Conservation (phyloP, 768 basidiomycete species). For the Rhodotorula babjevae region DNA sequence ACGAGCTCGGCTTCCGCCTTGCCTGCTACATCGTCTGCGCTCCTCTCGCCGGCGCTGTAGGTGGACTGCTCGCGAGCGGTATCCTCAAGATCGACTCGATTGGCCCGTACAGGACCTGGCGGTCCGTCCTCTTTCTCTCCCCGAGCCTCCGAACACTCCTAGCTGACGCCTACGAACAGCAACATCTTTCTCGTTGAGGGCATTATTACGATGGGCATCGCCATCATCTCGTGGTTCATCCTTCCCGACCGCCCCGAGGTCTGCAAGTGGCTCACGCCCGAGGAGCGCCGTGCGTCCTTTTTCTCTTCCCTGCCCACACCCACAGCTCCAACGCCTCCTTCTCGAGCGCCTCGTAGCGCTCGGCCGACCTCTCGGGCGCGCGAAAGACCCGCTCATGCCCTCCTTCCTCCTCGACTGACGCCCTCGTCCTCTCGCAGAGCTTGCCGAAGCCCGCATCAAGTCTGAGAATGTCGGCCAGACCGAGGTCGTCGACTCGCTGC, state of each 20-base stretch:
- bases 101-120: conserved; percentile 4
- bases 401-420: too few species aligned
- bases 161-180: neutral
- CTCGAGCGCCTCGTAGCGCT: too few species aligned
- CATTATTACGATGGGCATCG: conserved; percentile 34
- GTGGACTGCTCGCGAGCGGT: conserved; percentile 41
- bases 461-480: conserved; percentile 39
- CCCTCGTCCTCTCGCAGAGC: neutral
- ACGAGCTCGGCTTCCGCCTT: conserved; percentile 40
- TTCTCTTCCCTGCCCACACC: neutral
- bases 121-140: neutral
- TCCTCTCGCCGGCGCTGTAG: conserved; percentile 40
- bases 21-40: conserved; percentile 41
- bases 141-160: neutral
- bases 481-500: conserved; percentile 39
- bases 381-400: too few species aligned
- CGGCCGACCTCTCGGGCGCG: too few species aligned
- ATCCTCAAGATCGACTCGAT: conserved; percentile 22
- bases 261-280: conserved; percentile 37
- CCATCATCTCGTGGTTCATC: conserved; percentile 22
- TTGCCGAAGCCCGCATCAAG: conserved; percentile 39
- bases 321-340: too few species aligned
- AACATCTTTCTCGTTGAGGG: conserved; percentile 36
- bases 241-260: conserved; percentile 27
- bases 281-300: conserved; percentile 21